Conservation (phyloP, 345 rosid species). For the Turnera subulata region DNA sequence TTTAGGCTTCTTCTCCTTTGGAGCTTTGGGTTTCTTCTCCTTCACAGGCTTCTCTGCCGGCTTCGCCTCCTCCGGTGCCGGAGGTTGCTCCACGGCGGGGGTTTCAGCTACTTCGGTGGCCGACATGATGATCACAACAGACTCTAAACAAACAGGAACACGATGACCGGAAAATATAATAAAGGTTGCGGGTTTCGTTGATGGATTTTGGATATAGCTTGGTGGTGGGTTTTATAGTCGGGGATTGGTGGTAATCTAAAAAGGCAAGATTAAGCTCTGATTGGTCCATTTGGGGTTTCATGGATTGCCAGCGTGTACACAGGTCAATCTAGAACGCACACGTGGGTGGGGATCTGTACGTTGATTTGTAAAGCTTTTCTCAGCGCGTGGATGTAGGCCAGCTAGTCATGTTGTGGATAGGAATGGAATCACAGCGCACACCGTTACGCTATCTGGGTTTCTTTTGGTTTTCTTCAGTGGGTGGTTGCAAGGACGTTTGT, state of each 20-base stretch:
- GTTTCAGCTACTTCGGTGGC: conserved; percentile 32
- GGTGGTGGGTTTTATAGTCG: conserved; percentile 34
- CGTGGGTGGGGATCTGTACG: conserved; percentile 37
- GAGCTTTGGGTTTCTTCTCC: conserved; percentile 35
- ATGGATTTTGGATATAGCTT: too few relatives aligned
- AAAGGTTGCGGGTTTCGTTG: too few relatives aligned
- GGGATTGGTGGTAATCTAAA: too few relatives aligned
- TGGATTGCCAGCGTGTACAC: conserved; percentile 41
- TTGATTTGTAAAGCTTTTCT: background rate
- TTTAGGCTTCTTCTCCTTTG: conserved; percentile 38
- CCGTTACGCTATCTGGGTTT: background rate
- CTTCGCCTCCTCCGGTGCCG: conserved; percentile 30
- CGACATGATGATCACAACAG: conserved; percentile 8
- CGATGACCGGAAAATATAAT: too few relatives aligned
- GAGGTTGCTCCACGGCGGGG: conserved; percentile 19
- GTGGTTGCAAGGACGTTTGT: too few relatives aligned
- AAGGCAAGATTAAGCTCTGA: background rate
- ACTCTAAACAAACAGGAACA: too few relatives aligned
- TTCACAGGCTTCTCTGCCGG: conserved; percentile 23
- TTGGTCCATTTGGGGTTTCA: conserved; percentile 17
- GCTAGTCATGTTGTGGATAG: background rate
- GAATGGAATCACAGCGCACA: background rate
- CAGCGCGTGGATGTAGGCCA: background rate
- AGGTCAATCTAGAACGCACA: conserved; percentile 36
- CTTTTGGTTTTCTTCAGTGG: background rate